These are phyloP conservation scores for Blastocladiella emersonii DNA, from an alignment of 371 early-diverging fungal genomes.

Conservation along the genomic window DNA sequence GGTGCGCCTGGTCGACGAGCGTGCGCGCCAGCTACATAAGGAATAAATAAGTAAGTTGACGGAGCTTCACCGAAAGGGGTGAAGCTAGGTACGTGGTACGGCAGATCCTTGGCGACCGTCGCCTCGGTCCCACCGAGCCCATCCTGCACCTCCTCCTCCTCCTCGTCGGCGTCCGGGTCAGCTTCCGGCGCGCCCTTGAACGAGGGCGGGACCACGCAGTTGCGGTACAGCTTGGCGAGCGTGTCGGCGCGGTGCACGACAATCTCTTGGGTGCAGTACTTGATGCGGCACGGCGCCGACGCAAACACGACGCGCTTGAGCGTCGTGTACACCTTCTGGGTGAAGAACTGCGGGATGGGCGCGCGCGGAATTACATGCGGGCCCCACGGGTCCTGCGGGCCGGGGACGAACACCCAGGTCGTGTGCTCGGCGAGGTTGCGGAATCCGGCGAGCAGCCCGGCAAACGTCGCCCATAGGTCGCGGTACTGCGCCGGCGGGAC, in stretches of 20 bases:
- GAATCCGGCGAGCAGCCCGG: constrained; percentile 57
- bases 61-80: background rate
- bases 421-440: constrained; percentile 44
- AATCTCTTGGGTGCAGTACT: constrained; percentile 72
- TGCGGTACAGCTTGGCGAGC: constrained; percentile 54
- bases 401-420: constrained; percentile 80
- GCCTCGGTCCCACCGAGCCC: background rate
- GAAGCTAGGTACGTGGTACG: constrained; percentile 35
- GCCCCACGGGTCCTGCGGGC: constrained; percentile 69
- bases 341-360: constrained; percentile 56
- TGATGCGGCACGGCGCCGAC: constrained; percentile 73
- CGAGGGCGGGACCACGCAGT: constrained; percentile 25
- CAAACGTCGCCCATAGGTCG: constrained; percentile 54
- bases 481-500: background rate
- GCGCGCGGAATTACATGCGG: constrained; percentile 54
- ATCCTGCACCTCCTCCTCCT: background rate
- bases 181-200: too few relatives aligned
- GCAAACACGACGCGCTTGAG: constrained; percentile 47
- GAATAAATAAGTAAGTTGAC: background rate
- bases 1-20: constrained; percentile 66
- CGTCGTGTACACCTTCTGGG: constrained; percentile 36
- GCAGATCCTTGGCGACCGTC: too few relatives aligned
- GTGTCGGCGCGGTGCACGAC: constrained; percentile 75
- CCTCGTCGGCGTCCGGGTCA: too few relatives aligned
- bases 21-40: constrained; percentile 55